Evolutionary conservation across 495 filamentous ascomycete species (phyloP), one percentile per base, ranked within the genome.

Genomic region (Penicillium lividum): DNA sequence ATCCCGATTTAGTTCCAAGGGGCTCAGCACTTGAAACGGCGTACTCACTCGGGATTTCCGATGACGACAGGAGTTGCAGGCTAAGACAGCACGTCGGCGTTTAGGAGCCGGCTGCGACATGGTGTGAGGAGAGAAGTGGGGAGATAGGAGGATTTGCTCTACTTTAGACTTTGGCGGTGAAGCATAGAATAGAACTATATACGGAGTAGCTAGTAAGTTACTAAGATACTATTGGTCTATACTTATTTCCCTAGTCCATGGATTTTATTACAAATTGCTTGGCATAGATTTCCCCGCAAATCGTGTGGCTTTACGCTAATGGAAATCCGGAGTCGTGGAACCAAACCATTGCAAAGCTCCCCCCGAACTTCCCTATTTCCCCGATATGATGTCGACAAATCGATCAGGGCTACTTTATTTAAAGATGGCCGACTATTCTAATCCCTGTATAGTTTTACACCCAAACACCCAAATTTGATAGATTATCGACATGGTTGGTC

Each of bases 41-140:
- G n/a, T 36, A 46, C 58, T 16, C 22, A 61, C 58, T 18, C 58
- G 58, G 11, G 58, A 61, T 56, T 61, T 61, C 44, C 58, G 58
- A 16, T 61, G 58, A 11, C 58, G 53, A 34, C 58, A 61, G 13
- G 53, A 51, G 22, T 45, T 56, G 46, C 58, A 61, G 36, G 58
- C 58, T 25, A 52, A 52, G 10, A 30, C 18, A n/a, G 44, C 45
- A 22, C 58, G 34, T 18, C 58, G 53, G 7, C 58, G 44, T 51
- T 61, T 61, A 42, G 33, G 27, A 29, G 36, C 34, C 51, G 38
- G 16, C 46, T 49, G 46, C 31, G 46, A 31, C 46, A 49, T 49
- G 46, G 46, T 31, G 31, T 28, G 46, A 15, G 28, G 28, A 8
- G 28, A 47, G 18, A 29, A 49, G 46, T 28, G 46, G 46, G 46